phyloP scores from a whole-genome alignment of 257 asterid genomes.

The Solanum etuberosum region DNA sequence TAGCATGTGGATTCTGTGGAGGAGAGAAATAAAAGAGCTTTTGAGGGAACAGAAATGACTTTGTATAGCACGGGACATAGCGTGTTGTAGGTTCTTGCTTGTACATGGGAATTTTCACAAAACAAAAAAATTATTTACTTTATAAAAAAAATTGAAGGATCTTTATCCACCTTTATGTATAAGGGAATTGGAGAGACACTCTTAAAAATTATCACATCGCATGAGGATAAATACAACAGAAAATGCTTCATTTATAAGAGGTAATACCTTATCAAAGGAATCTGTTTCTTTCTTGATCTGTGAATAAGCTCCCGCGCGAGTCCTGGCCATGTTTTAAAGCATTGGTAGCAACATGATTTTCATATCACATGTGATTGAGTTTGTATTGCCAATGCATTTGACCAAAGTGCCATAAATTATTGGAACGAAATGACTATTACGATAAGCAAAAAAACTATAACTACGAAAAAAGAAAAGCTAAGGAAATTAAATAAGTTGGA shows the following conservation, averaged over 20 bases:
- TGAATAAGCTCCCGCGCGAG: conserved; percentile 15
- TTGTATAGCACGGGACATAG: background rate
- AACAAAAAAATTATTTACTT: background rate
- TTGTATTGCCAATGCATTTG: background rate
- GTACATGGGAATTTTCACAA: background rate
- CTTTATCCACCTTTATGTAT: background rate
- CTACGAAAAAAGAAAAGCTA: background rate
- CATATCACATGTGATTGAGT: background rate
- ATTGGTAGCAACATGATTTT: background rate
- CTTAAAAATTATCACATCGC: background rate
- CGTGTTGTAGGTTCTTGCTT: background rate
- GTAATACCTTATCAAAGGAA: conserved; percentile 81
- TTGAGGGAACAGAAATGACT: background rate
- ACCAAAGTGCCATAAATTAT: background rate
- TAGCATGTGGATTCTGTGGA: background rate
- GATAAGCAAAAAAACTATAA: background rate
- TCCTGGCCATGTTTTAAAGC: conserved; percentile 40
- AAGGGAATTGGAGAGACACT: background rate
- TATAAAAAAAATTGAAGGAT: background rate
- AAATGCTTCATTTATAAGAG: background rate
- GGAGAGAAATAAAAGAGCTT: background rate
- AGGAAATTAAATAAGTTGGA: background rate
- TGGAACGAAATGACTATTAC: background rate
- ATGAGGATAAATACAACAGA: background rate
- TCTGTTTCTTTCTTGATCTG: conserved; percentile 44